These are phyloP conservation scores for Penicillium steckii DNA, from an alignment of 495 filamentous ascomycete species.

Conservation along the genomic window DNA sequence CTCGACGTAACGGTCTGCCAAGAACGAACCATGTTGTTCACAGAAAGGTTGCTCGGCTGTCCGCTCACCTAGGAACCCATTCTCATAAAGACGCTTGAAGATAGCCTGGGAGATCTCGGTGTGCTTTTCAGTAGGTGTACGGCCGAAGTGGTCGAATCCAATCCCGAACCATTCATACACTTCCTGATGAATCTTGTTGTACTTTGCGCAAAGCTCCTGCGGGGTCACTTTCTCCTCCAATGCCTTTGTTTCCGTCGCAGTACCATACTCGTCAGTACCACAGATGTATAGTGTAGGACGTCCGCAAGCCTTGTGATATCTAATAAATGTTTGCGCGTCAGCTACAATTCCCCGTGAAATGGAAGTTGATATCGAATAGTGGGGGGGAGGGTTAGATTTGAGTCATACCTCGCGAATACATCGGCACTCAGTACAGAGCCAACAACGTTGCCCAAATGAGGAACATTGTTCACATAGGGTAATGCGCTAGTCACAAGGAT, in stretches of 20 bases:
- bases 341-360: no score
- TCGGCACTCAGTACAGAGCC: conserved; percentile 85
- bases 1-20: conserved; percentile 93
- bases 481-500: conserved; percentile 56
- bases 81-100: conserved; percentile 72
- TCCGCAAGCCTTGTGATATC: conserved; percentile 70
- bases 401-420: conserved; percentile 64
- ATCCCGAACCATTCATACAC: conserved; percentile 90
- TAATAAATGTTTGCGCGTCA: conserved; percentile 24
- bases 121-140: conserved; percentile 77
- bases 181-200: conserved; percentile 77
- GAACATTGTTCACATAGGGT: conserved; percentile 95
- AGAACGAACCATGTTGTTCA: conserved; percentile 75
- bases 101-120: conserved; percentile 86
- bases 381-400: conserved; percentile 10
- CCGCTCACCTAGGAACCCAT: conserved; percentile 80
- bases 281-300: conserved; percentile 56
- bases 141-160: conserved; percentile 80
- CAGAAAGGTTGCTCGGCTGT: conserved; percentile 82
- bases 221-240: conserved; percentile 67
- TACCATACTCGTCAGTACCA: conserved; percentile 75
- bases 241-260: conserved; percentile 83
- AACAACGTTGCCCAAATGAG: conserved; percentile 91
- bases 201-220: conserved; percentile 78
- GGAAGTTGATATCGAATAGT: no score